Conservation (phyloP, 1,284 basidiomycete genomes). For the Mycena sp. region DNA sequence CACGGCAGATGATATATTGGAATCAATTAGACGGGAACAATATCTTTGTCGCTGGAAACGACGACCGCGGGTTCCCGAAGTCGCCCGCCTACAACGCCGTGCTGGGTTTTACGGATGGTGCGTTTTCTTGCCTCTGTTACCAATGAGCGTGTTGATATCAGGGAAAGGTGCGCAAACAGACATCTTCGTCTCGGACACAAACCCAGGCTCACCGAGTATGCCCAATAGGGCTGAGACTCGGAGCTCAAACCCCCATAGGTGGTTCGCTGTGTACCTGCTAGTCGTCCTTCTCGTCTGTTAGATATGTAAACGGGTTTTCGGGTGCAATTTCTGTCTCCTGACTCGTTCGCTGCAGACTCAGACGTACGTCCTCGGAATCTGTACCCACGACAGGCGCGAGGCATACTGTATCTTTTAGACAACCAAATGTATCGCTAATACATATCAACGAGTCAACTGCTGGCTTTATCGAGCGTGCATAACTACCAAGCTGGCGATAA, state of each 20-base stretch:
- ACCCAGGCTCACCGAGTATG: not conserved
- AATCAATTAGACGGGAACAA: conserved; percentile 48
- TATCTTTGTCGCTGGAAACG: conserved; percentile 42
- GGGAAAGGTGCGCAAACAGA: conserved; percentile 12
- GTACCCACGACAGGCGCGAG: no score
- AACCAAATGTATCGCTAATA: no score
- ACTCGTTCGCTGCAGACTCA: no score
- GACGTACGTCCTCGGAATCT: no score
- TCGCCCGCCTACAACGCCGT: conserved; percentile 48
- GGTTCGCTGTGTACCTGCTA: not conserved
- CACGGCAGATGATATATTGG: conserved; percentile 44
- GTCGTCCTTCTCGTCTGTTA: not conserved
- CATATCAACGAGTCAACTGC: no score
- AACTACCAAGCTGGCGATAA: no score
- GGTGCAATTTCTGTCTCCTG: no score
- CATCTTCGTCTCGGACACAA: conserved; percentile 1
- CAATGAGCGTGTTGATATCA: conserved; percentile 2
- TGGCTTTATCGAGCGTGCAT: no score
- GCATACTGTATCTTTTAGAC: no score
- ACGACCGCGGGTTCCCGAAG: conserved; percentile 40
- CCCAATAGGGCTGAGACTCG: not conserved
- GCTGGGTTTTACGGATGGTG: conserved; percentile 47
- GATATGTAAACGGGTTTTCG: not conserved
- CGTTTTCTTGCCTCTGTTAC: no score
- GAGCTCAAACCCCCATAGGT: not conserved